Percentiles rank a stretch among this genome's conserved stretches.
phyloP scores from a whole-genome alignment of 176 grass and related monocot genomes.

The Urochloa ruziziensis region DNA sequence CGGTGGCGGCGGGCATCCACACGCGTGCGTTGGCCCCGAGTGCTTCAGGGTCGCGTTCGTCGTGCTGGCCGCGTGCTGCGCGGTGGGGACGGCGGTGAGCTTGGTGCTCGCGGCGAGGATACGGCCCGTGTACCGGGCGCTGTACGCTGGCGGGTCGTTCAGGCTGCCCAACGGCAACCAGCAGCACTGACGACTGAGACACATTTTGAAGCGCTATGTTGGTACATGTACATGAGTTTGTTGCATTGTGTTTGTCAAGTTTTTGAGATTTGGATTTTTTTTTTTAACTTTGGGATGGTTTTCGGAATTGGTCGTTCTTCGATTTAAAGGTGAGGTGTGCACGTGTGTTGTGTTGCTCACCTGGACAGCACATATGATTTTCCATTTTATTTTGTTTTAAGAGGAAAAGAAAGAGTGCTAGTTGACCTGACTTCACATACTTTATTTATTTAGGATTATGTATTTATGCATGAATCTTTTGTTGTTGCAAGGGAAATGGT shows the following conservation, averaged over 20 bases:
- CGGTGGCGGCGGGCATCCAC: not conserved
- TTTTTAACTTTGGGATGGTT: not conserved
- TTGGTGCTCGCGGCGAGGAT: constrained; percentile 49
- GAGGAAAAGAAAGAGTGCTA: not conserved
- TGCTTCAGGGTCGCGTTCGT: constrained; percentile 63
- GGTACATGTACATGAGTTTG: not conserved
- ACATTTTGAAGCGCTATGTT: not conserved
- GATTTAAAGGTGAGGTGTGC: not conserved
- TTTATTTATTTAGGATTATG: not conserved
- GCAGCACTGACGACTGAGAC: constrained; percentile 9
- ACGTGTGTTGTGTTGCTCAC: too few species aligned
- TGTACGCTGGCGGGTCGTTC: constrained; percentile 54
- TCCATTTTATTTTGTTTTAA: too few species aligned
- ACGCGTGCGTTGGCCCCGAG: constrained; percentile 42
- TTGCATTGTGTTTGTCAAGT: not conserved
- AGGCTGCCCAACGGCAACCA: constrained; percentile 20
- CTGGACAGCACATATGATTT: not conserved
- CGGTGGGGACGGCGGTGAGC: constrained; percentile 48
- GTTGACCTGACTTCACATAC: not conserved
- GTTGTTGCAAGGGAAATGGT: too few species aligned
- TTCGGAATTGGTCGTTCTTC: not conserved
- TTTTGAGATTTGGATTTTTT: not conserved
- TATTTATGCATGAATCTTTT: too few species aligned
- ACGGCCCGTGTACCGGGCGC: constrained; percentile 50
- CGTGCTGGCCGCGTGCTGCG: constrained; percentile 46